These are phyloP conservation scores for Cucurbita pepo DNA, from an alignment of 306 rosid species.

Conservation along the genomic window DNA sequence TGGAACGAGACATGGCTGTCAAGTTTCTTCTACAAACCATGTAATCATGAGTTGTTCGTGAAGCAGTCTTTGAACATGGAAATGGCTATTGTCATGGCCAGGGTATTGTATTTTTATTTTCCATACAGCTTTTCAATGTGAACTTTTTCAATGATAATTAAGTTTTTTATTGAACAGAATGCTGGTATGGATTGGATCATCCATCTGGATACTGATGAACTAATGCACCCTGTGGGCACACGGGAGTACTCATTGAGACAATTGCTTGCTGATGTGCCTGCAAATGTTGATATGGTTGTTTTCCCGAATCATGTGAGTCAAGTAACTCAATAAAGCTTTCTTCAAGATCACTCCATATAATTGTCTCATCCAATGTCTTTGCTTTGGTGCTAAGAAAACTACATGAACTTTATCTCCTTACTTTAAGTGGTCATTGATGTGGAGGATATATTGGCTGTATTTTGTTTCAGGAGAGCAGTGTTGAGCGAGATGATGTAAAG, in stretches of 20 bases:
- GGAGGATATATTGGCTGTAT: background rate
- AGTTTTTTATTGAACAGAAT: conserved; percentile 25
- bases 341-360: background rate
- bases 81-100: conserved; percentile 96
- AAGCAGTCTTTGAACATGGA: conserved; percentile 96
- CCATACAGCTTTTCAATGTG: background rate
- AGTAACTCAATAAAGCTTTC: background rate
- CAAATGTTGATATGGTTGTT: conserved; percentile 77
- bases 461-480: conserved; percentile 78
- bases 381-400: background rate
- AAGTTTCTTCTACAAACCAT: conserved; percentile 95
- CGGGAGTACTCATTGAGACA: conserved; percentile 76
- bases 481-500: conserved; percentile 68
- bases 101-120: conserved; percentile 38
- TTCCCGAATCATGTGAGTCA: conserved; percentile 89
- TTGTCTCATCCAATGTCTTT: background rate
- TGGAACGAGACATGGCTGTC: conserved; percentile 98
- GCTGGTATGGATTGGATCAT: conserved; percentile 90
- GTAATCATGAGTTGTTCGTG: conserved; percentile 93
- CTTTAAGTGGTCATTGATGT: background rate
- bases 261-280: conserved; percentile 70
- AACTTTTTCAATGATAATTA: background rate
- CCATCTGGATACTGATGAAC: conserved; percentile 94
- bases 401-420: background rate
- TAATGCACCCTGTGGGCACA: conserved; percentile 58